Evolutionary conservation across 2,329 filamentous ascomycete species (phyloP), one percentile per base, ranked within the genome.

Genomic region (Ambrosiella xylebori): DNA sequence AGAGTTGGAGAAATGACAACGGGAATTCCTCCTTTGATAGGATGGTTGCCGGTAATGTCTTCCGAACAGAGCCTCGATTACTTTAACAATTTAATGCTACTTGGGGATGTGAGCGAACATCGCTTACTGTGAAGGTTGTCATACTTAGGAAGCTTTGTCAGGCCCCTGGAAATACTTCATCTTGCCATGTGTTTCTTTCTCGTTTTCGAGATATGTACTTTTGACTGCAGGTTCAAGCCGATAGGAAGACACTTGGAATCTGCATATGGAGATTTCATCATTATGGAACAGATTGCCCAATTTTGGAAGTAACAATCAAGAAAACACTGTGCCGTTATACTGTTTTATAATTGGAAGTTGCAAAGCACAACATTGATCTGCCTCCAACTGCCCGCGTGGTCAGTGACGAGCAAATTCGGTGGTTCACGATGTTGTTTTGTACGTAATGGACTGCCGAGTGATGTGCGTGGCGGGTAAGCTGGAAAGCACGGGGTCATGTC

Each of bases 31-130:
- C 27, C 9, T 19, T 36, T 19, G 19, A n/a, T 8, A 19, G 47
- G 47, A 27, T 36, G 19, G 27, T 35, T n/a, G 9, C 47, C 17
- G 47, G 47, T 9, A 12, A 11, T 35, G 6, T 36, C 47, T 51
- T n/a, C 47, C 47, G 47, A 51, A 51, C 47, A 51, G 47, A 51
- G 47, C 47, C 47, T 51, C 47, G 47, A 1, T 51, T 41, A 41
- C 39, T 12, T 41, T 11, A 12, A 41, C 5, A 27, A 27, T n/a
- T 41, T 12, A 11, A 41, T 41, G n/a, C 11, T n/a, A n/a, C 39
- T 12, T 41, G 11, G 39, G 8, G n/a, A 41, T 41, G 39, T 41
- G 11, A 12, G n/a, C 5, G 39, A n/a, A n/a, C 5, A 12, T 12
- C 39, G 11, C 39, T 12, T 41, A 41, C 39, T 5, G 11, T 41